Conservation (phyloP, 768 basidiomycete genomes). For the Lactarius trivialis region DNA sequence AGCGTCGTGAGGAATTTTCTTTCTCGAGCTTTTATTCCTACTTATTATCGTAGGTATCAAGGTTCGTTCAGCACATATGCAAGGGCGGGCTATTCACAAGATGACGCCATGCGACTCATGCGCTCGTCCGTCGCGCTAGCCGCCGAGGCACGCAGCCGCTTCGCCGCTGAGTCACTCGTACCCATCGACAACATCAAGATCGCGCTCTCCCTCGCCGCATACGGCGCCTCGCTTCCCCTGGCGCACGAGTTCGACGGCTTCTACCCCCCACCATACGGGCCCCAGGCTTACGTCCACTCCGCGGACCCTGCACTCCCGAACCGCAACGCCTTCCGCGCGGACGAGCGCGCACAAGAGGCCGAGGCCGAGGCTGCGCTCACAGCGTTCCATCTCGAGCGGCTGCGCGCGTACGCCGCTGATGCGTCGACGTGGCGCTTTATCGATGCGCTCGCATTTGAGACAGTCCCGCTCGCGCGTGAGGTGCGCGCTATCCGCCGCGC, state of each 20-base stretch:
- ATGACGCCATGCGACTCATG: slow-evolving; percentile 45
- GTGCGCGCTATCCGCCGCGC: slow-evolving; percentile 58
- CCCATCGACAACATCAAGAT: slow-evolving; percentile 35
- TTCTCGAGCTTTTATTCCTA: background rate
- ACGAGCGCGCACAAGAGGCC: slow-evolving; percentile 28
- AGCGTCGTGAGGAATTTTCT: slow-evolving; percentile 45
- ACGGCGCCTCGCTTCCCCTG: slow-evolving; percentile 57
- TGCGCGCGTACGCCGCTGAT: slow-evolving; percentile 47
- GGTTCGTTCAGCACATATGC: slow-evolving; percentile 50
- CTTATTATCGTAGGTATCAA: slow-evolving; percentile 50
- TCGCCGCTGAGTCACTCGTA: slow-evolving; percentile 24
- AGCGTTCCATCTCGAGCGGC: slow-evolving; percentile 57
- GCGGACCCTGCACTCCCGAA: slow-evolving; percentile 27
- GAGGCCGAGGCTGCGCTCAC: slow-evolving; percentile 46
- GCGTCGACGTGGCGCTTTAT: slow-evolving; percentile 46
- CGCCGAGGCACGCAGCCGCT: slow-evolving; percentile 37
- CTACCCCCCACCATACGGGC: slow-evolving; percentile 74
- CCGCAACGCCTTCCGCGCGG: slow-evolving; percentile 37
- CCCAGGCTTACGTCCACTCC: slow-evolving; percentile 31
- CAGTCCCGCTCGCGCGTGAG: slow-evolving; percentile 62
- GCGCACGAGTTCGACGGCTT: slow-evolving; percentile 69
- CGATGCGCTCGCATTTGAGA: slow-evolving; percentile 72
- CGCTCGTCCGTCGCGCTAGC: slow-evolving; percentile 48
- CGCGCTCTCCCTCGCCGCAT: slow-evolving; percentile 69
- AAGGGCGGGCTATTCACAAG: slow-evolving; percentile 40